Evolutionary conservation across 2,329 filamentous ascomycete genomes (phyloP).

Genomic region (Epichloe sylvatica): DNA sequence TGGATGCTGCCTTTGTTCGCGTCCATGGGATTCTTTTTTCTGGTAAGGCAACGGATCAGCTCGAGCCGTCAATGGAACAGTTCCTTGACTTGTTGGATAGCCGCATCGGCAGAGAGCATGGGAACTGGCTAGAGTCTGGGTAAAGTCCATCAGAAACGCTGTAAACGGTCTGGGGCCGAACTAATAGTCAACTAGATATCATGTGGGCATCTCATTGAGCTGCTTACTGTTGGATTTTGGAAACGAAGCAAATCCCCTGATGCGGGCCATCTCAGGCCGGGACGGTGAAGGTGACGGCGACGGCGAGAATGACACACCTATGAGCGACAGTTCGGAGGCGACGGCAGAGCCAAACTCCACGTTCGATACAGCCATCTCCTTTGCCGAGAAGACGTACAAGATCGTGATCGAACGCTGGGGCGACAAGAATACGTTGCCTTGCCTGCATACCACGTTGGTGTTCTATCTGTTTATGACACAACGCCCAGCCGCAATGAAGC

Average conservation of each 20-base stretch:
- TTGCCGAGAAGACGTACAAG: conserved; percentile 30
- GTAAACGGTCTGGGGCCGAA: not conserved
- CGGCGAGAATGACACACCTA: conserved; percentile 14
- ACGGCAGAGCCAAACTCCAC: conserved; percentile 11
- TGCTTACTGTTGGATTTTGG: conserved; percentile 23
- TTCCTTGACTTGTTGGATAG: conserved; percentile 42
- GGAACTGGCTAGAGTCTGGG: conserved; percentile 38
- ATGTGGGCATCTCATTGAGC: conserved; percentile 17
- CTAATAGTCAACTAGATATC: conserved; percentile 13
- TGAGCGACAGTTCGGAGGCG: conserved; percentile 12
- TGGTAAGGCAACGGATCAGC: conserved; percentile 30
- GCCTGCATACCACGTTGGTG: conserved; percentile 46
- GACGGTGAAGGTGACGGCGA: conserved; percentile 16
- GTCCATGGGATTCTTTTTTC: conserved; percentile 52
- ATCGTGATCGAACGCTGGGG: conserved; percentile 37
- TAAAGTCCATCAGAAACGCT: conserved; percentile 8
- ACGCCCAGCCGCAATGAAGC: conserved; percentile 1
- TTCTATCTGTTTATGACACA: conserved; percentile 37
- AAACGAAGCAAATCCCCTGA: conserved; percentile 30
- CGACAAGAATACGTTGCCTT: conserved; percentile 47
- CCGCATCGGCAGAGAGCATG: conserved; percentile 37
- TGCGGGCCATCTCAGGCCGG: conserved; percentile 23
- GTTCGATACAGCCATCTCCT: conserved; percentile 22
- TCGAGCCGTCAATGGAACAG: conserved; percentile 28
- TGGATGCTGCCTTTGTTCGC: conserved; percentile 49